Conservation (phyloP, 2,329 filamentous ascomycete genomes). For the Pseudogymnoascus sp. region DNA sequence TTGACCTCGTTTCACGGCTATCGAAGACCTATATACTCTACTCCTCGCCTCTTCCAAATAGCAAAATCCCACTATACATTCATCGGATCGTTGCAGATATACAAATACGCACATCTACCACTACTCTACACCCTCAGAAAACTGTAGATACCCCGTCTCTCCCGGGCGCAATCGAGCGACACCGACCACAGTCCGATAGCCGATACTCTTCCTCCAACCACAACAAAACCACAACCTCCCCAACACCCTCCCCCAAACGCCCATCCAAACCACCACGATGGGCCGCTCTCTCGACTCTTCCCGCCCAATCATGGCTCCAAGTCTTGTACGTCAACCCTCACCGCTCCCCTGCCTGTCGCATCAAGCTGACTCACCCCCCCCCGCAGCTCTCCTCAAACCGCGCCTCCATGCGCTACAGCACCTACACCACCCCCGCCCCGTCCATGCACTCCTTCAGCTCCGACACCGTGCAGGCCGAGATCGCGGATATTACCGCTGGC, state of each 20-base stretch:
- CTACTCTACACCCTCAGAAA: background rate
- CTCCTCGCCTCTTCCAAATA: constrained; percentile 1
- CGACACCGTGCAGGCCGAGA: constrained; percentile 31
- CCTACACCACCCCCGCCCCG: constrained; percentile 38
- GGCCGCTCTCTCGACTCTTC: constrained; percentile 42
- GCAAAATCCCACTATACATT: background rate
- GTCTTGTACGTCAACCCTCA: constrained; percentile 32
- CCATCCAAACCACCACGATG: constrained; percentile 23
- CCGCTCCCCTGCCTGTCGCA: background rate
- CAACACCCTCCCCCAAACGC: background rate
- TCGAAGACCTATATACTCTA: background rate
- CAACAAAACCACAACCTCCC: background rate
- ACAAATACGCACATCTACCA: background rate
- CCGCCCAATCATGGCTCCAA: constrained; percentile 45
- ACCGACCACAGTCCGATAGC: background rate
- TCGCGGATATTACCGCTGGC: constrained; percentile 55
- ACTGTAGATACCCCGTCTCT: background rate
- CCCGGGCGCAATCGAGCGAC: background rate
- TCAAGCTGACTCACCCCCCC: constrained; percentile 12
- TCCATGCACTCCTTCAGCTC: constrained; percentile 23
- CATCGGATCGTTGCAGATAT: background rate
- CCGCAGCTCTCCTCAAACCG: constrained; percentile 35
- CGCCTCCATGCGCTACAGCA: constrained; percentile 44
- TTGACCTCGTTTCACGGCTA: constrained; percentile 5
- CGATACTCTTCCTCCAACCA: background rate